Evolutionary conservation across 805 yeast species (phyloP).

Genomic region (Yamadazyma tumulicola): DNA sequence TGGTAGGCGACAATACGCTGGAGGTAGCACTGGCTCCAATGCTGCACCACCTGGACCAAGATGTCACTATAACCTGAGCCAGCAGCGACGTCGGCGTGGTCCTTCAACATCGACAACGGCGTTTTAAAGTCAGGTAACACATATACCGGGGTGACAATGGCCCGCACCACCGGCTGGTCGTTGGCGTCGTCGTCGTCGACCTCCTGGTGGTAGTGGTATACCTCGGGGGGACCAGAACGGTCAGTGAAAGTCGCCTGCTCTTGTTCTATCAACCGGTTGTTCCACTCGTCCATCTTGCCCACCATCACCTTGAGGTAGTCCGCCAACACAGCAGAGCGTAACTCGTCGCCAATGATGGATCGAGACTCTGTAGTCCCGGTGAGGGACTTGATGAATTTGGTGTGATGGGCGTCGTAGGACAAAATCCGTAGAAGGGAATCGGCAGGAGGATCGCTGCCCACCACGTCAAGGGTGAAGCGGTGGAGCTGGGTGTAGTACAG

Average conservation of each 20-base stretch:
- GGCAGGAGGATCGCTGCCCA: slow-evolving; percentile 77
- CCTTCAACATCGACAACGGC: slow-evolving; percentile 79
- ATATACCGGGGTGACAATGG: slow-evolving; percentile 42
- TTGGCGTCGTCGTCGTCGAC: slow-evolving; percentile 37
- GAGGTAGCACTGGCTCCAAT: slow-evolving; percentile 60
- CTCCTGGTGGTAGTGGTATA: slow-evolving; percentile 52
- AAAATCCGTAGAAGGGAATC: slow-evolving; percentile 67
- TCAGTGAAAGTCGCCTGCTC: slow-evolving; percentile 63
- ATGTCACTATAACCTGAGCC: slow-evolving; percentile 80
- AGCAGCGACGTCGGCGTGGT: slow-evolving; percentile 84
- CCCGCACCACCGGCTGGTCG: slow-evolving; percentile 29
- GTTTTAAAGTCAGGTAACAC: slow-evolving; percentile 77
- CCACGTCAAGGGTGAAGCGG: slow-evolving; percentile 56
- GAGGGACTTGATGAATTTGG: slow-evolving; percentile 23
- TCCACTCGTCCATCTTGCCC: slow-evolving; percentile 82
- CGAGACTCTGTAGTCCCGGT: slow-evolving; percentile 47
- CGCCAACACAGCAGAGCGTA: slow-evolving; percentile 66
- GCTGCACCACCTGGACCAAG: slow-evolving; percentile 71
- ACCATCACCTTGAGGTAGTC: slow-evolving; percentile 76
- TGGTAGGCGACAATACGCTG: slow-evolving; percentile 65
- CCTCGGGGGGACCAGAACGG: slow-evolving; percentile 71
- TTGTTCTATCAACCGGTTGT: slow-evolving; percentile 58
- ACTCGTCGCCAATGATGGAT: slow-evolving; percentile 65
- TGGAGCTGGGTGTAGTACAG: slow-evolving; percentile 69
- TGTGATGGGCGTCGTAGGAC: slow-evolving; percentile 70